Base-by-base conservation (phyloP, 1,284 basidiomycete species). In the Ceratobasidium sp. region DNA sequence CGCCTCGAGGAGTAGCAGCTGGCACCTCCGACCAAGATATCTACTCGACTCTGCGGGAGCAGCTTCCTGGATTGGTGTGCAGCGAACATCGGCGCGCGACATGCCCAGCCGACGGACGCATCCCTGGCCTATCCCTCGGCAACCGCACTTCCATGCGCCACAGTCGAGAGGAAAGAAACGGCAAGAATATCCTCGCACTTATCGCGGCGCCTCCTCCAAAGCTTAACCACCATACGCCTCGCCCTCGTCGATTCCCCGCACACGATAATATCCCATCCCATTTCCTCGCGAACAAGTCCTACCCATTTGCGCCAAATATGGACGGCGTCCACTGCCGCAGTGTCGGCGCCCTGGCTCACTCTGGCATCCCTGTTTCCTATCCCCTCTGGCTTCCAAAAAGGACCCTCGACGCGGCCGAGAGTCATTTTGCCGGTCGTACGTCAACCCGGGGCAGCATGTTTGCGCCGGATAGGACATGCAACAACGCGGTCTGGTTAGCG, bases 41-140 rank as follows among this genome's bases (percentile, higher is more conserved):
- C 90, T 52, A 98, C 97, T 0, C 96, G 97, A 17, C 97, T 99
- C 78, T 86, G 92, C 27, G 96, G 96, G 27, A 95, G 92, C 74
- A 95, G 96, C 0, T 98, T 99, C 78, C 99, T 99, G 97, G 95
- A 98, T 79, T 99, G 96, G 96, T 98, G 96, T 81, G 85, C 85
- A 62, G 89, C 91, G 65, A 91, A 94, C 75, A 90, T 96, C 72
- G 94, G 94, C 2, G 86, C 96, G 27, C 94, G 94, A 82, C 77
- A 81, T 78, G 70, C 74, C 29, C 73, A 77, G 25, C 74, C 78
- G 32, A 72, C 75, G 58, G 70, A 78, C 49, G 50, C 76, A 12
- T 73, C 67, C 69, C 78, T 72, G 73, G 83, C 78, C 0, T 84
- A 80, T 73, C 81, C 83, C 2, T 77, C 84, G 52, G 82, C 81